Evolutionary conservation across 495 filamentous ascomycete genomes (phyloP).

Genomic region (Aspergillus taichungensis): DNA sequence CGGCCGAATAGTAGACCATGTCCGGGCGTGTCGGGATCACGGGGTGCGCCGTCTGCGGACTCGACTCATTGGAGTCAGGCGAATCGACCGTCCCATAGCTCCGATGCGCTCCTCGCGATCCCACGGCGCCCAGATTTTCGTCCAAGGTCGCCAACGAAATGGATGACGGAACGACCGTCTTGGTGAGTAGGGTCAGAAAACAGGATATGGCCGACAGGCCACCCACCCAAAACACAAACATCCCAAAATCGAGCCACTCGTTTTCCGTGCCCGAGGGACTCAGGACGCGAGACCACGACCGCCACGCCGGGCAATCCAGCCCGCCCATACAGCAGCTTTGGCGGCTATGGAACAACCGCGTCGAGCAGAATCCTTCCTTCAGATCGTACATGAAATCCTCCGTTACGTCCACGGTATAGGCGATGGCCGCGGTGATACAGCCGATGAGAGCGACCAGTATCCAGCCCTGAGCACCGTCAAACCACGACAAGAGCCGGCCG

Average conservation of each 20-base stretch:
- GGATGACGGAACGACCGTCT: slow-evolving; percentile 83
- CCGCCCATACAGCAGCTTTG: slow-evolving; percentile 69
- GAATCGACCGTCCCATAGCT: slow-evolving; percentile 28
- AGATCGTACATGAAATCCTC: slow-evolving; percentile 80
- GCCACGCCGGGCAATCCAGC: slow-evolving; percentile 58
- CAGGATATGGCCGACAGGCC: slow-evolving; percentile 68
- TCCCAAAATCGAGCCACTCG: slow-evolving; percentile 60
- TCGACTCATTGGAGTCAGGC: slow-evolving; percentile 23
- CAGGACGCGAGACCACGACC: slow-evolving; percentile 65
- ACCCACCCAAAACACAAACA: slow-evolving; percentile 65
- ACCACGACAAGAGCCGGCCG: slow-evolving; percentile 64
- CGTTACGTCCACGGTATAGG: slow-evolving; percentile 81
- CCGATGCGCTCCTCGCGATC: slow-evolving; percentile 36
- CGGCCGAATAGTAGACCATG: slow-evolving; percentile 91
- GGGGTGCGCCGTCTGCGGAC: slow-evolving; percentile 19
- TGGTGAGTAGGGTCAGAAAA: slow-evolving; percentile 72
- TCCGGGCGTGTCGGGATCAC: slow-evolving; percentile 42
- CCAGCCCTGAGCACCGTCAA: slow-evolving; percentile 93
- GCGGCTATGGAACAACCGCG: slow-evolving; percentile 61
- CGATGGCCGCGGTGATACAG: slow-evolving; percentile 73
- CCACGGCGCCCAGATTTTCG: slow-evolving; percentile 56
- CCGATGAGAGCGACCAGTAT: slow-evolving; percentile 87
- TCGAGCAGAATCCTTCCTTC: slow-evolving; percentile 81
- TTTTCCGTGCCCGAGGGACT: slow-evolving; percentile 43
- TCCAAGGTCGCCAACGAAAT: slow-evolving; percentile 81